Evolutionary conservation across 2,329 filamentous ascomycete species (phyloP), one percentile per base, ranked within the genome.

Genomic region (Pseudonectria buxi): DNA sequence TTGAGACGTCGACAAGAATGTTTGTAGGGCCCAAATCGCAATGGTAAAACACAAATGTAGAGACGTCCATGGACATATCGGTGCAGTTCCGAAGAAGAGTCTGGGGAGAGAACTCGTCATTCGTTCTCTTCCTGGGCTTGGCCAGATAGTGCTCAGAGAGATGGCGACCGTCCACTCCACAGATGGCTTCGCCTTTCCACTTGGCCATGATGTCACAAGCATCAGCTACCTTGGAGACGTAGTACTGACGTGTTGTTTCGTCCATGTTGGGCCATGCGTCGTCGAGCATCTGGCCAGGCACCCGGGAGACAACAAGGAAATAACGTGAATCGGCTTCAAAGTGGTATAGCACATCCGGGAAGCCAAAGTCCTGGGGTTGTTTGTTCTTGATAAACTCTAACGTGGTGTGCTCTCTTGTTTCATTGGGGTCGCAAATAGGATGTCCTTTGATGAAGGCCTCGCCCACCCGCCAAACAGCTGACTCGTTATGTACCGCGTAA

Each of bases 261-360:
- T 50, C 40, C 36, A 61, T 45, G 16, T 16, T 42, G 32, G 44
- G 37, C 49, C 53, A 59, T 10, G 31, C 35, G 24, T 36, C 28
- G 18, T 41, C 45, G 9, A 59, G 49, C 14, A 47, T 53, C 34
- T 45, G 44, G 14, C 57, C 52, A 10, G 45, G 50, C 6, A 59
- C 36, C 18, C 49, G 47, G 10, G 30, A 36, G 14, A 53, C 22
- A 28, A 59, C 43, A 1, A 57, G 41, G 22, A 46, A 58, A 14
- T 50, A 50, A 27, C 51, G 44, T 28, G 36, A 41, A n/a, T 43
- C 36, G 28, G 33, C 30, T 40, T 54, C 44, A 29, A 29, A 34
- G 24, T 54, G 45, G 37, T 50, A 40, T 11, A 53, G 28, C 6
- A 50, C 39, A 25, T 30, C 14, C 12, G 45, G 43, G 14, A 48